phyloP scores from a whole-genome alignment of 140 eudicot species.

The Oenanthe javanica region DNA sequence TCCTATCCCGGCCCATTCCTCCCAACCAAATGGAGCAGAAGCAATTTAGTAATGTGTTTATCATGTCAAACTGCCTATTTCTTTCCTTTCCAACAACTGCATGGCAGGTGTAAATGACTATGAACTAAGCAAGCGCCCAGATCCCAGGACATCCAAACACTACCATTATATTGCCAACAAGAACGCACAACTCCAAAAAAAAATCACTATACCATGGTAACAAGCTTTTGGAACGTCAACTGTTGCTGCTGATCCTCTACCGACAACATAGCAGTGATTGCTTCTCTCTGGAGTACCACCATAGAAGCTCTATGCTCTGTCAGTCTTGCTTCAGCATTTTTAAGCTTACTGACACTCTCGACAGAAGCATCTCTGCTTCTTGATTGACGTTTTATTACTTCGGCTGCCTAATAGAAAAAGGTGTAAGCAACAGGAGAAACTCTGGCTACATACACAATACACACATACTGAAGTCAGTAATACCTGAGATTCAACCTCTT shows the following conservation, averaged over 20 bases:
- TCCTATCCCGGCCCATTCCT: background rate
- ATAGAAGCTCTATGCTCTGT: slow-evolving; percentile 60
- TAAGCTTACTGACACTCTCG: slow-evolving; percentile 60
- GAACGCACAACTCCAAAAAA: background rate
- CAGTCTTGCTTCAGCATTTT: slow-evolving; percentile 59
- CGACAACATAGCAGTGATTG: slow-evolving; percentile 76
- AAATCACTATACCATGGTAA: slow-evolving; percentile 44
- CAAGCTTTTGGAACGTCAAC: slow-evolving; percentile 71
- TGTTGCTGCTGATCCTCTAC: slow-evolving; percentile 94
- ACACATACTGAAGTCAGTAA: background rate
- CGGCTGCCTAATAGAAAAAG: slow-evolving; percentile 55
- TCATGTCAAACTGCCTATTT: background rate
- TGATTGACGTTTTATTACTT: slow-evolving; percentile 66
- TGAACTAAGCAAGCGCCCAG: background rate
- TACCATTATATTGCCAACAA: background rate
- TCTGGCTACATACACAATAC: background rate
- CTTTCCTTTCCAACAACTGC: background rate
- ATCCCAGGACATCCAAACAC: background rate
- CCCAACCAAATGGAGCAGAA: background rate
- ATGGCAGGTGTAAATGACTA: background rate
- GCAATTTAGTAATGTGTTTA: background rate
- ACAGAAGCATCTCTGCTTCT: slow-evolving; percentile 49
- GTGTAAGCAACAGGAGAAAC: background rate
- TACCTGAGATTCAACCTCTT: slow-evolving; percentile 92
- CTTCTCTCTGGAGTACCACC: slow-evolving; percentile 76